Base-by-base conservation (phyloP, 164 flowering plant genomes). In the Chimonanthus praecox region DNA sequence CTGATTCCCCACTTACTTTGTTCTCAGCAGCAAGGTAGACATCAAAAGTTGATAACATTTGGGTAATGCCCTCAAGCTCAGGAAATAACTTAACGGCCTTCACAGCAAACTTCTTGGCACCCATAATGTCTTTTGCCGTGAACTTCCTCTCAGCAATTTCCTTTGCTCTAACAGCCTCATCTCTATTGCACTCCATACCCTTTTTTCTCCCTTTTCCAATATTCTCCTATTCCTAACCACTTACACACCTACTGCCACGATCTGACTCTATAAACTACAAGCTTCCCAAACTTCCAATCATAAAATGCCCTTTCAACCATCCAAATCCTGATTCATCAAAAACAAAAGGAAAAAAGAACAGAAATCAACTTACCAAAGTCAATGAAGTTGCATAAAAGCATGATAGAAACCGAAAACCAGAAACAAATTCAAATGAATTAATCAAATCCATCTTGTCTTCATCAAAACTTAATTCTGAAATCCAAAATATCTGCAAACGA, bases 151-250 rank as follows among this genome's bases (percentile, higher is more conserved):
- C 94, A 47, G 95, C 90, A 72, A 90, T 84, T 74, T 86, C 89
- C 80, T 85, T 92, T 13, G 92, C 94, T 74, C 91, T 84, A 45
- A 63, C 48, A 44, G 97, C 97, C 75, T 90, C 97, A 72, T 89
- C 95, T 82, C 79, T 89, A 63, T 92, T 92, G 77, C 97, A 92
- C 73, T 92, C 97, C 97, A 92, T 92, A 74, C 21, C 68, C 54
- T 68, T 73, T 49, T 61, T 8, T 16, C 48, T 16, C 54, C 6
- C 5, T 62, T 8, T 46, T 58, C 46, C 21, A 71, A 71, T 58
- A 43, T 16, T 46, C 70, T 62, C 69, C 48, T 64, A 50, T 11
- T 4, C 60, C 48, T 44, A 58, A 66, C 62, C 64, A 67, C 75
- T 61, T 58, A 70, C 47, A 73, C 72, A 7, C 73, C 79, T 79